A percentile compares a stretch with the other conserved stretches of the same genome.
Evolutionary conservation across 2,329 filamentous ascomycete genomes (phyloP).

Genomic region (Gremmenia infestans): DNA sequence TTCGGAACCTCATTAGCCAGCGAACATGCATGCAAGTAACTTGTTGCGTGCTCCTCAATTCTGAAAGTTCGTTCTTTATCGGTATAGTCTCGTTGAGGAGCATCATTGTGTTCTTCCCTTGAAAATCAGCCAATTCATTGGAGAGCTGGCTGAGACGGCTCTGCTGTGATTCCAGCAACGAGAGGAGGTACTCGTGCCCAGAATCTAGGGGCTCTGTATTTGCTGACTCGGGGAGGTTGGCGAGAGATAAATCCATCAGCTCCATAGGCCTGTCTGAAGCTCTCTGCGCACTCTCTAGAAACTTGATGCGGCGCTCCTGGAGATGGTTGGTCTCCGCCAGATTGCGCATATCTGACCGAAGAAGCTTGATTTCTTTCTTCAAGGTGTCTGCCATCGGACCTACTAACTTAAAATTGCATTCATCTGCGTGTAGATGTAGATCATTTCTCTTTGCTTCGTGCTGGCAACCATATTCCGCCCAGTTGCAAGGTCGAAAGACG

Average conservation of each 20-base stretch:
- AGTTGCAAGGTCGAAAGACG: slow-evolving; percentile 40
- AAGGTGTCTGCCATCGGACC: slow-evolving; percentile 45
- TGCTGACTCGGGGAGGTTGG: slow-evolving; percentile 22
- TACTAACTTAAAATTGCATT: slow-evolving; percentile 49
- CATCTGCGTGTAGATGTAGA: slow-evolving; percentile 41
- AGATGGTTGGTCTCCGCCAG: slow-evolving; percentile 37
- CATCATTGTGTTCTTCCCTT: slow-evolving; percentile 56
- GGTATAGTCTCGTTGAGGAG: slow-evolving; percentile 57
- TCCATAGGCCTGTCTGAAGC: slow-evolving; percentile 25
- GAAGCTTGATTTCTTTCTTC: slow-evolving; percentile 38
- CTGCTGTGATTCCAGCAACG: slow-evolving; percentile 48
- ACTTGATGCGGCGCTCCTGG: slow-evolving; percentile 39
- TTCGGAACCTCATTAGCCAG: slow-evolving; percentile 32
- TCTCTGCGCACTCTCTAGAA: slow-evolving; percentile 34
- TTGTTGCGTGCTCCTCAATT: slow-evolving; percentile 35
- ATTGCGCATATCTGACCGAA: slow-evolving; percentile 41
- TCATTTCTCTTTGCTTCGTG: slow-evolving; percentile 36
- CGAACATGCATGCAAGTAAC: slow-evolving; percentile 33
- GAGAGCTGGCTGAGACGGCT: slow-evolving; percentile 53
- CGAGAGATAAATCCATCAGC: slow-evolving; percentile 24
- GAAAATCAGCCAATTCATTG: slow-evolving; percentile 52
- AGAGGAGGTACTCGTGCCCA: slow-evolving; percentile 40
- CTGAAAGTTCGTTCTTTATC: slow-evolving; percentile 58
- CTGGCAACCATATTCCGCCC: slow-evolving; percentile 45
- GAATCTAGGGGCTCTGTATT: slow-evolving; percentile 31